A percentile compares a stretch with the other conserved stretches of the same genome.
Conservation (phyloP, 2,329 filamentous ascomycete genomes). For the Neobulgaria alba region DNA sequence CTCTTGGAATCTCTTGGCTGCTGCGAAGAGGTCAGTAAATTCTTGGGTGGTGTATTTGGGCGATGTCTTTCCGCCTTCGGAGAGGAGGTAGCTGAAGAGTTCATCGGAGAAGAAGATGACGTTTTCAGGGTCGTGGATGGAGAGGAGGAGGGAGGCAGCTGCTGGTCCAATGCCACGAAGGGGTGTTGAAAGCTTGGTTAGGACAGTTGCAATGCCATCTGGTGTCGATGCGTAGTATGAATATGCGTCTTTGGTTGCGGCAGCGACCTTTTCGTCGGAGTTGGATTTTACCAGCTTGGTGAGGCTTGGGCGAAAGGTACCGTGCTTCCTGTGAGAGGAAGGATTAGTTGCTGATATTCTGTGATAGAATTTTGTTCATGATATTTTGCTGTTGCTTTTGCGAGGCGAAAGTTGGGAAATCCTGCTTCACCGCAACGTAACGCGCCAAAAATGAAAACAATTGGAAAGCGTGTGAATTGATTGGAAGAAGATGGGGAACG, state of each 20-base stretch:
- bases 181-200: constrained; percentile 43
- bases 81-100: constrained; percentile 63
- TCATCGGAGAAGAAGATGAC: constrained; percentile 77
- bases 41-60: constrained; percentile 66
- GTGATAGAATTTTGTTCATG: neutral
- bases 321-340: constrained; percentile 36
- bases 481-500: constrained; percentile 26
- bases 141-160: constrained; percentile 66
- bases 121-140: constrained; percentile 48
- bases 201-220: constrained; percentile 32
- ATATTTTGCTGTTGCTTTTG: neutral
- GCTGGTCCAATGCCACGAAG: constrained; percentile 73
- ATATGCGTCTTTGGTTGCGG: constrained; percentile 45
- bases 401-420: too few relatives aligned
- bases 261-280: constrained; percentile 35
- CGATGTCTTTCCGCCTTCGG: constrained; percentile 37
- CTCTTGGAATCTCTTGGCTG: constrained; percentile 35
- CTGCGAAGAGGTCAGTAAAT: constrained; percentile 47
- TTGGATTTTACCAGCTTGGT: constrained; percentile 51
- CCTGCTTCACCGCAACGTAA: too few relatives aligned
- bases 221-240: constrained; percentile 33
- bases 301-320: constrained; percentile 52
- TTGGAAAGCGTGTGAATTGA: constrained; percentile 3
- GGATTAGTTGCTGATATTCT: constrained; percentile 2
- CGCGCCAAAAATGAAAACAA: constrained; percentile 7